These are phyloP conservation scores for Beauveria pseudobassiana DNA, from an alignment of 2,329 filamentous ascomycete genomes.

Conservation along the genomic window DNA sequence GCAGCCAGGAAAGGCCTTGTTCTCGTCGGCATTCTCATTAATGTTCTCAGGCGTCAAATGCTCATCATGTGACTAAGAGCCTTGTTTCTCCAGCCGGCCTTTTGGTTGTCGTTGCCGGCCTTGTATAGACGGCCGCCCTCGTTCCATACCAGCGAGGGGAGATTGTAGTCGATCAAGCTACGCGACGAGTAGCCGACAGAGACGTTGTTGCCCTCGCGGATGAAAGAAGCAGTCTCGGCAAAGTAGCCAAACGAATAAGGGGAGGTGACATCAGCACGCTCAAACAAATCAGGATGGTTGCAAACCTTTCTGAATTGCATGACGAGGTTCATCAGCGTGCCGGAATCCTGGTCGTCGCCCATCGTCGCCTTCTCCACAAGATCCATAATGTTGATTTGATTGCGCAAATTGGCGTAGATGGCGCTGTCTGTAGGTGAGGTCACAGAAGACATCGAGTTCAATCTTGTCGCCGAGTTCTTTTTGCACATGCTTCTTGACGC, in stretches of 20 bases:
- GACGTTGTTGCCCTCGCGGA: conserved; percentile 77
- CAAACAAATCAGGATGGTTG: conserved; percentile 95
- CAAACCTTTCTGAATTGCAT: conserved; percentile 99
- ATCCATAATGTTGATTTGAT: conserved; percentile 98
- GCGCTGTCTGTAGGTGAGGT: conserved; percentile 94
- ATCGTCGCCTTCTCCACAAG: conserved; percentile 94
- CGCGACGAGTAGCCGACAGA: conserved; percentile 81
- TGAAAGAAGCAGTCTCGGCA: conserved; percentile 90
- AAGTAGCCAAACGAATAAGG: conserved; percentile 80
- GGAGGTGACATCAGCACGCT: conserved; percentile 84
- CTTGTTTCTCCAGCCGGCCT: conserved; percentile 72
- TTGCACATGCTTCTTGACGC: conserved; percentile 99
- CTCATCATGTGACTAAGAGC: conserved; percentile 80
- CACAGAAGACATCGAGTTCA: conserved; percentile 90
- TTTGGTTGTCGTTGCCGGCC: conserved; percentile 63
- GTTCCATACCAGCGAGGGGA: conserved; percentile 78
- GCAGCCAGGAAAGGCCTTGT: conserved; percentile 79
- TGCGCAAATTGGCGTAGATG: conserved; percentile 84
- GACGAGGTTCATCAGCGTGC: conserved; percentile 96
- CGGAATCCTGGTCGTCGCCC: conserved; percentile 89
- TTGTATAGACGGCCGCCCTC: conserved; percentile 69
- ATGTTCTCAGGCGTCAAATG: conserved; percentile 80
- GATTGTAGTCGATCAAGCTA: conserved; percentile 73
- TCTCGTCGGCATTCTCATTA: conserved; percentile 50
- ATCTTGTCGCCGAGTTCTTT: conserved; percentile 99